Evolutionary conservation across 2,329 filamentous ascomycete species (phyloP).

Genomic region (Sporothrix mexicana): DNA sequence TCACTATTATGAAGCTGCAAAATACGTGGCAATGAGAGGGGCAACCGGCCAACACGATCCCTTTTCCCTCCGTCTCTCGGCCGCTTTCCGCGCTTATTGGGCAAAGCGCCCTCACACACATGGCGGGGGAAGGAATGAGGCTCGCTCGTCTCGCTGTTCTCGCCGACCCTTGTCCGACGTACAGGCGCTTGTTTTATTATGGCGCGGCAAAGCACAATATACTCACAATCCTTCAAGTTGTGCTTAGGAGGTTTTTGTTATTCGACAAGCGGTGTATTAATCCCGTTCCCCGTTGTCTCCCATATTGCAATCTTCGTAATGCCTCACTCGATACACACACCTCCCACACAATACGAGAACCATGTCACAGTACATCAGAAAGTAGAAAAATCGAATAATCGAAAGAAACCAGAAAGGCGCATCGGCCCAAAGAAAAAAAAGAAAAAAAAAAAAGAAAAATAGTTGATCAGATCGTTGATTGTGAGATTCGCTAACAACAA

Average conservation of each 20-base stretch:
- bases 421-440: not conserved
- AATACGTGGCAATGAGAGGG: not conserved
- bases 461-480: too few species aligned
- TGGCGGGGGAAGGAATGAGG: not conserved
- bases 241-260: not conserved
- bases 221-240: too few species aligned
- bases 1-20: too few species aligned
- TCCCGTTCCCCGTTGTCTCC: not conserved
- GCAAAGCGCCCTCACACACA: not conserved
- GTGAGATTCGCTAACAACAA: not conserved
- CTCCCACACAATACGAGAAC: not conserved
- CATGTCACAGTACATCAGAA: not conserved
- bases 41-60: not conserved
- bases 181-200: not conserved
- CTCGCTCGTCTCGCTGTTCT: constrained; percentile 5
- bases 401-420: not conserved
- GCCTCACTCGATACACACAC: not conserved
- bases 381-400: not conserved
- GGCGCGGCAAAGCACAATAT: too few species aligned
- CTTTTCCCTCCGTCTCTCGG: not conserved
- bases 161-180: not conserved
- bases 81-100: constrained; percentile 7
- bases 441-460: too few species aligned
- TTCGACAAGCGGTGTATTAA: not conserved
- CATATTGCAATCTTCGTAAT: not conserved